These are phyloP conservation scores for Ulmus americana DNA, from an alignment of 331 rosid genomes.

Conservation along the genomic window DNA sequence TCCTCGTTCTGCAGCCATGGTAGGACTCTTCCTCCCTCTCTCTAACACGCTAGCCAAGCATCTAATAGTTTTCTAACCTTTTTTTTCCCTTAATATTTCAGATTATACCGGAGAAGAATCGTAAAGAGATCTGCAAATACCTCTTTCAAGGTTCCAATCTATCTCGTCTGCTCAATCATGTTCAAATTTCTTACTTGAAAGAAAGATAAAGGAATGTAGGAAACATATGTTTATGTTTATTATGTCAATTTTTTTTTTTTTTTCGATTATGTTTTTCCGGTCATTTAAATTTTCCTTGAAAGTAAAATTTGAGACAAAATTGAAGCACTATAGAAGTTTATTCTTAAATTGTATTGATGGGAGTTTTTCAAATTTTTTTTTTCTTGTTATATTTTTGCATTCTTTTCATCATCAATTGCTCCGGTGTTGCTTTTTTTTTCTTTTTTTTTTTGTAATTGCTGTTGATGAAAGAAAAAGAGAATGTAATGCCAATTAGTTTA, in stretches of 20 bases:
- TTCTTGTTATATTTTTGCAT: neutral
- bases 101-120: conserved; percentile 46
- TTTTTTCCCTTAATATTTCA: conserved; percentile 3
- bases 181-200: neutral
- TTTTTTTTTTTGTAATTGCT: neutral
- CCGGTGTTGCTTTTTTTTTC: neutral
- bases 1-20: conserved; percentile 1
- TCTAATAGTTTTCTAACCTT: neutral
- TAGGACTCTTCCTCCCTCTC: neutral
- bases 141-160: conserved; percentile 35
- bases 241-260: neutral
- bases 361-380: neutral
- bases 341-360: neutral
- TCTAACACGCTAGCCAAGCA: neutral
- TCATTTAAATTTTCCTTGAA: too few relatives aligned
- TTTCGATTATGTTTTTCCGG: too few relatives aligned
- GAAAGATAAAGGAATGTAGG: neutral
- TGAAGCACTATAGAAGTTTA: too few relatives aligned
- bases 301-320: too few relatives aligned
- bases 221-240: too few relatives aligned
- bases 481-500: too few relatives aligned
- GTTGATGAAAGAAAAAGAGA: neutral
- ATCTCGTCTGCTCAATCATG: too few relatives aligned
- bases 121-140: conserved; percentile 45
- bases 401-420: neutral